Evolutionary conservation across 352 stramenopile species (phyloP), one percentile per base, ranked within the genome.

Genomic region (Globisporangium emineosum): DNA sequence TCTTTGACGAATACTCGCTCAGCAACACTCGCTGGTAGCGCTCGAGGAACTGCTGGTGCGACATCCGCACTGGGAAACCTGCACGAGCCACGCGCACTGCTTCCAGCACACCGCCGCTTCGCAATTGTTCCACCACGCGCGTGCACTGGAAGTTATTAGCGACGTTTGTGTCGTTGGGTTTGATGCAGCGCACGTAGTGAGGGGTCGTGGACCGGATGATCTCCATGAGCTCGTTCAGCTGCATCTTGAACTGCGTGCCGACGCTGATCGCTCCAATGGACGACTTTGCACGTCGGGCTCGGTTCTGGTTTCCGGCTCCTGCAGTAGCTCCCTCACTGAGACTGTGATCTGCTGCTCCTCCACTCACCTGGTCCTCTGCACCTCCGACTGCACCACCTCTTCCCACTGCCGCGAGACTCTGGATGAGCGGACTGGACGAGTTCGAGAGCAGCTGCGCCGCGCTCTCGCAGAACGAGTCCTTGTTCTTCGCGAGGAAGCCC

Each of bases 131-230:
- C 8, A 95, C 78, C 12, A 96, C 81, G 40, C 86, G 81, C 7
- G 66, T 62, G 17, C 74, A 78, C 47, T 81, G 51, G 66, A 99
- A 99, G 23, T 72, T 49, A 2, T 77, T 78, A n/a, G 71, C 63
- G 32, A 76, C 66, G 57, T 90, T 89, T 1, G 42, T 63, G 75
- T 99, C 95, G 70, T 99, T 99, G 33, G 98, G 97, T 70, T 99
- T 99, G 42, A 99, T 90, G 72, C 98, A 99, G 62, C 97, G 94
- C 60, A 99, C 94, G 76, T 99, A 99, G 77, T 99, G 97, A 45
- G 97, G 97, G 27, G 90, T 86, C 7, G 97, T 99, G 25, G 78
- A 78, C 29, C 97, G 92, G 47, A 99, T 98, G 15, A 88, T 90
- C 6, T 82, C 74, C 54, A 98, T 84, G 13, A 99, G 83, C n/a